Evolutionary conservation across 23 red algal species (phyloP).

Genomic region (Gracilaria vermiculophylla): DNA sequence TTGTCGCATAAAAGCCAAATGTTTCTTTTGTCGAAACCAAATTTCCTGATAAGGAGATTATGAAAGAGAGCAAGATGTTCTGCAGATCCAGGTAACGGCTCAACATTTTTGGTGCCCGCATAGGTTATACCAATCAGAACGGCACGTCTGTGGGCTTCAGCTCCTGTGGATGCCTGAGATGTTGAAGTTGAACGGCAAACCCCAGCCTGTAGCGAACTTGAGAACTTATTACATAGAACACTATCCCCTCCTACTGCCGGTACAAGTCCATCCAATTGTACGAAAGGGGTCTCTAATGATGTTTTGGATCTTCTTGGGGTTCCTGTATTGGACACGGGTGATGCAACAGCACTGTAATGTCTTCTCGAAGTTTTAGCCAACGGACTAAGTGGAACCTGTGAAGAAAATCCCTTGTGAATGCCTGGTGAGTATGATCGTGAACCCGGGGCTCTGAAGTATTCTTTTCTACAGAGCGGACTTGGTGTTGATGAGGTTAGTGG

Average conservation of each 20-base stretch:
- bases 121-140: conserved; percentile 13
- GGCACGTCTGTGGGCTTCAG: not conserved
- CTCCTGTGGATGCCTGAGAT: not conserved
- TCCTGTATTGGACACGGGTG: not conserved
- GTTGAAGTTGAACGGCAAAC: not conserved
- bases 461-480: not conserved
- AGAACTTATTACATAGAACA: not conserved
- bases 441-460: not conserved
- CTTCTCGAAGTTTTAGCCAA: not conserved
- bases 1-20: conserved; percentile 45
- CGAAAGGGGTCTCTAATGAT: conserved; percentile 10
- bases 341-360: not conserved
- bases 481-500: not conserved
- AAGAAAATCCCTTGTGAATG: not conserved
- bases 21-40: conserved; percentile 30
- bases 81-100: not conserved
- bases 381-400: conserved; percentile 6
- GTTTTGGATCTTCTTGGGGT: not conserved
- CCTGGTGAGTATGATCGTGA: not conserved
- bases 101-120: not conserved
- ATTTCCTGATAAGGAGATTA: conserved; percentile 20
- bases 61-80: conserved; percentile 19
- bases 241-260: not conserved
- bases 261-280: not conserved
- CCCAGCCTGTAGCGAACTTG: not conserved